Evolutionary conservation across 1,284 basidiomycete genomes (phyloP).

Genomic region (Fomitopsis pinicola): DNA sequence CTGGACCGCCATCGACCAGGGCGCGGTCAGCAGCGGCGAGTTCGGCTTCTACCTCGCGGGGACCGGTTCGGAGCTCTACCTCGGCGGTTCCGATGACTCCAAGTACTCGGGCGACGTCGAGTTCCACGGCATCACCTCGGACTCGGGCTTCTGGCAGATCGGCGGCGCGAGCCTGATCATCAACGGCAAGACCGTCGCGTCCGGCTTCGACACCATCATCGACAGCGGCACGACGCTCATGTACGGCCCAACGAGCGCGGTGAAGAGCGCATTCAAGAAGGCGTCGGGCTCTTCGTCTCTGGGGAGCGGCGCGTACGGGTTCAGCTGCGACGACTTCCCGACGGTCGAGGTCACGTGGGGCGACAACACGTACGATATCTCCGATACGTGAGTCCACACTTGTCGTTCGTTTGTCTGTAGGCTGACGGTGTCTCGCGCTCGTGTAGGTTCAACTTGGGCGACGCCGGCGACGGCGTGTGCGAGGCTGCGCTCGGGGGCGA

Average conservation of each 20-base stretch:
- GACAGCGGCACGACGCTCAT: constrained; percentile 40
- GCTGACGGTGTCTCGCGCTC: background rate
- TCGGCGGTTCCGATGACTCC: constrained; percentile 46
- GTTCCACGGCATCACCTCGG: constrained; percentile 7
- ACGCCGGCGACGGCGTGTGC: constrained; percentile 4
- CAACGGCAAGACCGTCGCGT: constrained; percentile 21
- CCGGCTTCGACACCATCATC: constrained; percentile 26
- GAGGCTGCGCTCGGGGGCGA: constrained; percentile 14
- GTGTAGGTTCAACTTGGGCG: constrained; percentile 19
- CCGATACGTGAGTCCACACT: constrained; percentile 10
- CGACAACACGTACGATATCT: constrained; percentile 33
- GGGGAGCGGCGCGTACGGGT: constrained; percentile 31
- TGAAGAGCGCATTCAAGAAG: constrained; percentile 36
- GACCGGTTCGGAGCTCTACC: constrained; percentile 44
- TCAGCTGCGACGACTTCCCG: constrained; percentile 37
- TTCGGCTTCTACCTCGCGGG: constrained; percentile 54
- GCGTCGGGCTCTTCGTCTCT: constrained; percentile 32
- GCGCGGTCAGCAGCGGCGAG: constrained; percentile 31
- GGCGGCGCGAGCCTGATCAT: constrained; percentile 30
- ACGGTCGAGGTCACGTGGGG: constrained; percentile 37
- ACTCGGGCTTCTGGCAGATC: constrained; percentile 36
- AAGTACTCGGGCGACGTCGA: constrained; percentile 35
- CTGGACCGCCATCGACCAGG: constrained; percentile 37
- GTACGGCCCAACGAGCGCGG: constrained; percentile 38
- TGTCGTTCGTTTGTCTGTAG: background rate